Evolutionary conservation across 1,139 yeast genomes (phyloP), one percentile per base, ranked within the genome.

Genomic region (Geotrichum reessii): DNA sequence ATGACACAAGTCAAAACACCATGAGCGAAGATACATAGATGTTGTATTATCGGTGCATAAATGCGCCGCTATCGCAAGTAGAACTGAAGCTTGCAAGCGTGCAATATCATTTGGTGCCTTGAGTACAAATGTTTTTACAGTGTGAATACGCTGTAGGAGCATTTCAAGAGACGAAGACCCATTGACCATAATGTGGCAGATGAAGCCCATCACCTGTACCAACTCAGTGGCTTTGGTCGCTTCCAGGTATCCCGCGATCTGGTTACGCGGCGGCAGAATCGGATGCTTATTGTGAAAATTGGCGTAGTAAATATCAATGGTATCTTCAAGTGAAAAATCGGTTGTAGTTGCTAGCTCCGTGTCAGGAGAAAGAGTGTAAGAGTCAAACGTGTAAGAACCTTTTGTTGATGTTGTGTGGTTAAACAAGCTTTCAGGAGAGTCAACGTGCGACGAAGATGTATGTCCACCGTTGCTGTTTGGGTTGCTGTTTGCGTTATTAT

Each of bases 81-180:
- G 17, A 11, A 60, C 21, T 5, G 61, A 49, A 1, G 61, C 51
- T 44, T 60, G 62, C 4, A 57, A 46, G 49, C 56, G 56, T 12
- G 53, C 52, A 40, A 60, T 31, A 37, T 60, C 62, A 14, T 55
- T 57, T 6, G 62, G 62, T 3, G 60, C 60, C n/a, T 54, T 21
- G 19, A 52, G 53, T 2, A 60, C 19, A 9, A 52, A 53, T 0
- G 53, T 25, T 28, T 52, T 54, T 7, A 28, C 60, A 8, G 33
- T 28, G 12, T 51, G 49, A 8, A 60, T 50, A 14, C 56, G 56
- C 24, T 52, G 58, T 9, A 44, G 22, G n/a, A 60, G 27, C 28
- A 55, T 58, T 1, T 50, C 53, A 6, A 50, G 12, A 9, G 31
- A 42, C 4, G 57, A 57, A n/a, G 57, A 44, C 1, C 44, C 50